Evolutionary conservation across 1,139 yeast species (phyloP).

Genomic region (Pichia sp.): DNA sequence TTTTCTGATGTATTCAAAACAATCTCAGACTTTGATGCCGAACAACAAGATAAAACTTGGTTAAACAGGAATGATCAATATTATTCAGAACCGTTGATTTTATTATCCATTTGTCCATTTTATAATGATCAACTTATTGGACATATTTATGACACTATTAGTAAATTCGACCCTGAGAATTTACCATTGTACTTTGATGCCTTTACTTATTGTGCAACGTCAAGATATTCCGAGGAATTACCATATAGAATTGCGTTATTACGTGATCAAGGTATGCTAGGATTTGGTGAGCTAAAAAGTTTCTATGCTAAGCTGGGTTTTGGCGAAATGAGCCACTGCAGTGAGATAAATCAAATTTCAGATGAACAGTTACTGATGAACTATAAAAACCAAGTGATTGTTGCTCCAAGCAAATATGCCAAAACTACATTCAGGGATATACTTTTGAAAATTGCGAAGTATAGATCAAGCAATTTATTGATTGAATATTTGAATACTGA

Average conservation of each 20-base stretch:
- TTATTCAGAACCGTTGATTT: constrained; percentile 36
- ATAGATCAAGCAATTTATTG: constrained; percentile 40
- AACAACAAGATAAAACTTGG: constrained; percentile 20
- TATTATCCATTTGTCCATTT: constrained; percentile 52
- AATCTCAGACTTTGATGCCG: constrained; percentile 21
- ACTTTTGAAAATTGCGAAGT: constrained; percentile 39
- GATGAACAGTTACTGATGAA: constrained; percentile 24
- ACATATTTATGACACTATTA: constrained; percentile 53
- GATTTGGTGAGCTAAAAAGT: constrained; percentile 50
- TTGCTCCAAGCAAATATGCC: constrained; percentile 21
- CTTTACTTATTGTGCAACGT: constrained; percentile 40
- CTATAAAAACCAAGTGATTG: constrained; percentile 22
- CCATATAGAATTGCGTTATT: constrained; percentile 49
- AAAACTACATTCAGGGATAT: constrained; percentile 31
- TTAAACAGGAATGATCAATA: constrained; percentile 21
- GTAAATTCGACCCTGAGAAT: constrained; percentile 46
- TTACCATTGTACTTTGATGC: constrained; percentile 67
- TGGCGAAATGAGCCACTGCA: constrained; percentile 21
- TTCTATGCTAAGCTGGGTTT: constrained; percentile 54
- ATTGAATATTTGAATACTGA: constrained; percentile 45
- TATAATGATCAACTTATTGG: constrained; percentile 59
- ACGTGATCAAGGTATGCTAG: constrained; percentile 51
- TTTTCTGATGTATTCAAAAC: constrained; percentile 20
- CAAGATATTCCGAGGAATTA: constrained; percentile 40
- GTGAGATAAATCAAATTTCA: constrained; percentile 20